Evolutionary conservation across 1,139 yeast genomes (phyloP).

Genomic region (Pneumocystis canis): DNA sequence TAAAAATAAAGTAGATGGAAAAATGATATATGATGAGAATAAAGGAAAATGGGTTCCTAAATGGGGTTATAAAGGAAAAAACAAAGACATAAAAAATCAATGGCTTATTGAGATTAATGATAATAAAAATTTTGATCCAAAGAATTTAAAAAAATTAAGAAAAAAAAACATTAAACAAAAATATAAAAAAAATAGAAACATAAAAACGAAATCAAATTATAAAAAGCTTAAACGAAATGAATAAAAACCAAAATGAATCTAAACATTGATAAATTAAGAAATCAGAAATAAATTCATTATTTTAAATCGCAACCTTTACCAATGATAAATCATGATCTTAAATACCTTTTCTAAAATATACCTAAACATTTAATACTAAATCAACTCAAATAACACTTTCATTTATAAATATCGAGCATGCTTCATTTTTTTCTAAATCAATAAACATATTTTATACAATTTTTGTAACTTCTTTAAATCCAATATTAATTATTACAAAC

Average conservation of each 20-base stretch:
- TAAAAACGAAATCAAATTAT: conserved; percentile 3
- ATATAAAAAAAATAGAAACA: conserved; percentile 3
- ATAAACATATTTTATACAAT: too few relatives aligned
- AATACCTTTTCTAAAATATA: not conserved
- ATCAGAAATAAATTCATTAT: not conserved
- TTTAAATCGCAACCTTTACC: not conserved
- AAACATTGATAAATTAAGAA: too few relatives aligned
- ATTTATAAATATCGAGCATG: not conserved
- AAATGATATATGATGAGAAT: conserved; percentile 79
- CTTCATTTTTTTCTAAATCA: not conserved
- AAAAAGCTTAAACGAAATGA: not conserved
- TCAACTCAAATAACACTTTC: too few relatives aligned
- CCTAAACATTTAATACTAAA: too few relatives aligned
- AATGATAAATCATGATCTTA: not conserved
- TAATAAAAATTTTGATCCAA: conserved; percentile 5
- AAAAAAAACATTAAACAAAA: conserved; percentile 8
- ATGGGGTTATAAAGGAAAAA: conserved; percentile 95
- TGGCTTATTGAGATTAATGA: conserved; percentile 86
- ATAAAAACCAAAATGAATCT: not conserved
- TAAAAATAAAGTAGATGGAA: conserved; percentile 70
- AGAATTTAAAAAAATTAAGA: conserved; percentile 16
- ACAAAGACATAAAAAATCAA: conserved; percentile 72
- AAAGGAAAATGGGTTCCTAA: conserved; percentile 91
- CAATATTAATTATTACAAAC: too few relatives aligned
- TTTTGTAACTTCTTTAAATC: too few relatives aligned